Evolutionary conservation across 2,329 filamentous ascomycete species (phyloP).

Genomic region (Diaporthe australafricana): DNA sequence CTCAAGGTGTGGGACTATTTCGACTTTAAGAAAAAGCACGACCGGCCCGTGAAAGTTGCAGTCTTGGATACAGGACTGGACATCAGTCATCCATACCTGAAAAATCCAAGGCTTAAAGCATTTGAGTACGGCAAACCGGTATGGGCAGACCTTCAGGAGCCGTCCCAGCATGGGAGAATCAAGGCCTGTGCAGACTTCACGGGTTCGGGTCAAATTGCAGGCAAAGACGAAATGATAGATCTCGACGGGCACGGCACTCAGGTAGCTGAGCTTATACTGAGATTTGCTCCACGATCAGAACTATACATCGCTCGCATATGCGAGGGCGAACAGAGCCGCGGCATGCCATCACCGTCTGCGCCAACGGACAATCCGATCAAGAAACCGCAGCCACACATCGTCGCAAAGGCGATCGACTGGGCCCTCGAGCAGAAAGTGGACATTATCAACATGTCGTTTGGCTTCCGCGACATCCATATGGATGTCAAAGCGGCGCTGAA

Average conservation of each 20-base stretch:
- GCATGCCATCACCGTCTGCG: not conserved
- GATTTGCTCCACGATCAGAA: not conserved
- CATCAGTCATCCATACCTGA: not conserved
- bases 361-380: not conserved
- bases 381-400: not conserved
- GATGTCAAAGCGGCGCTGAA: not conserved
- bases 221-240: not conserved
- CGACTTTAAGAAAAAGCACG: not conserved
- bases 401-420: slow-evolving; percentile 10
- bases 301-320: slow-evolving; percentile 14
- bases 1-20: not conserved
- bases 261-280: not conserved
- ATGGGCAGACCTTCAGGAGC: not conserved
- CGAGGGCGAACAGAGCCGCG: not conserved
- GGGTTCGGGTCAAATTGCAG: no score
- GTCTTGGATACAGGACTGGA: not conserved
- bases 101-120: not conserved
- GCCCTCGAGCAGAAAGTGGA: not conserved
- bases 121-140: not conserved
- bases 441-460: slow-evolving; percentile 20
- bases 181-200: not conserved
- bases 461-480: not conserved
- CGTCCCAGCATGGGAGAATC: not conserved
- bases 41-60: not conserved
- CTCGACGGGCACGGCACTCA: slow-evolving; percentile 7